Conservation (phyloP, 1,284 basidiomycete genomes). For the Pyrrhoderma noxium region DNA sequence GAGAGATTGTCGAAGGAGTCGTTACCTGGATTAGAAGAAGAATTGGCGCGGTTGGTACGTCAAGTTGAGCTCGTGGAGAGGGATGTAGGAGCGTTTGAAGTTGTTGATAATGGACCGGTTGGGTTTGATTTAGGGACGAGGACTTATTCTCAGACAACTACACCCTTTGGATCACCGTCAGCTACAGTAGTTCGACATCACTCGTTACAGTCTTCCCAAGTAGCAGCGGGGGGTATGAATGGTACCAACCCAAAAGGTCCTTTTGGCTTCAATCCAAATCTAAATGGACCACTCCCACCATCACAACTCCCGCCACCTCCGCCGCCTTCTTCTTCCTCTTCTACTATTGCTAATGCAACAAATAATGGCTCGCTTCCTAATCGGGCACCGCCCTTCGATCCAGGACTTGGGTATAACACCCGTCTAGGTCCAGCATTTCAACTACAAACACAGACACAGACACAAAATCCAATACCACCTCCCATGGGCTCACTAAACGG, state of each 20-base stretch:
- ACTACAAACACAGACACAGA: background rate
- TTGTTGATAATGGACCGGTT: conserved; percentile 16
- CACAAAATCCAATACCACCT: too few relatives aligned
- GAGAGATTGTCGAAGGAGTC: conserved; percentile 53
- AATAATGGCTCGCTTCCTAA: conserved; percentile 9
- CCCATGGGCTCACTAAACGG: background rate
- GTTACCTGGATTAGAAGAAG: conserved; percentile 36
- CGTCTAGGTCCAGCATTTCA: conserved; percentile 12
- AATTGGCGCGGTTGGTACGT: conserved; percentile 30
- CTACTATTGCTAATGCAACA: background rate
- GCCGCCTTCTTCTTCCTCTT: background rate
- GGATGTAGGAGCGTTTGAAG: conserved; percentile 14
- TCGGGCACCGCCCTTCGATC: conserved; percentile 15
- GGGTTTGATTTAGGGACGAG: conserved; percentile 8
- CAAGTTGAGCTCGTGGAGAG: conserved; percentile 34
- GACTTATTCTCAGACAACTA: background rate
- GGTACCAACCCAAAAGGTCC: background rate
- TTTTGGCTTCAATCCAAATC: background rate
- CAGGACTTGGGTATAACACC: background rate
- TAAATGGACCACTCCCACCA: background rate
- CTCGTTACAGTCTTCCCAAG: background rate
- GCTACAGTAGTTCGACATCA: background rate
- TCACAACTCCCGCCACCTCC: background rate
- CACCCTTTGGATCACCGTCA: background rate
- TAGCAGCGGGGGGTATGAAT: background rate